These are phyloP conservation scores for Penicillium sclerotiorum DNA, from an alignment of 2,329 filamentous ascomycete genomes.

Conservation along the genomic window DNA sequence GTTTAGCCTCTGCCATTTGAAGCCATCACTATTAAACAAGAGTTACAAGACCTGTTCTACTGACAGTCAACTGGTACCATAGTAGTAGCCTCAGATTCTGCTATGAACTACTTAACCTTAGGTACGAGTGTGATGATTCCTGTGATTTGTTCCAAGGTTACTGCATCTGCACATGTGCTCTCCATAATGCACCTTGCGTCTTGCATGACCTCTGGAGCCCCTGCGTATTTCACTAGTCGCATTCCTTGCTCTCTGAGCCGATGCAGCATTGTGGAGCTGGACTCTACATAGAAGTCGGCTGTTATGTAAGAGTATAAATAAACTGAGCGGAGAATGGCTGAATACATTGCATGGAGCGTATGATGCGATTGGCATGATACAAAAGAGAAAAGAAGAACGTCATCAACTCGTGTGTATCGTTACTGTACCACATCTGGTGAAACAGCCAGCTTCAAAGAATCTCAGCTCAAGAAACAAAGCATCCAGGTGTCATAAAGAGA, in stretches of 20 bases:
- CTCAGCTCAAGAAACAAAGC: slow-evolving; percentile 14
- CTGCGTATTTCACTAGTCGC: background rate
- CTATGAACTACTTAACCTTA: too few relatives aligned
- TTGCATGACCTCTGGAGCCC: too few relatives aligned
- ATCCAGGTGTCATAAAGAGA: slow-evolving; percentile 9
- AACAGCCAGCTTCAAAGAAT: slow-evolving; percentile 14
- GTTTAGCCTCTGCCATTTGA: too few relatives aligned
- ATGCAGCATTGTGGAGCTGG: background rate
- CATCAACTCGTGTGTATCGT: slow-evolving; percentile 29
- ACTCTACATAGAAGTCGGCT: background rate
- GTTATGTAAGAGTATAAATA: slow-evolving; percentile 4
- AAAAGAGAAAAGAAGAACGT: slow-evolving; percentile 11
- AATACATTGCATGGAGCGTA: slow-evolving; percentile 12
- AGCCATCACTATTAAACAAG: too few relatives aligned
- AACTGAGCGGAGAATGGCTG: slow-evolving; percentile 1
- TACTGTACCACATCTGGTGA: slow-evolving; percentile 15
- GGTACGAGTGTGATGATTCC: too few relatives aligned
- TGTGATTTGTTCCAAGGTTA: too few relatives aligned
- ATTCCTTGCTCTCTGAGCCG: background rate
- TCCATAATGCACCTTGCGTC: too few relatives aligned
- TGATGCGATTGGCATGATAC: slow-evolving; percentile 11
- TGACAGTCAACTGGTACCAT: too few relatives aligned
- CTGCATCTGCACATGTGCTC: too few relatives aligned
- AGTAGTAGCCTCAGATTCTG: too few relatives aligned
- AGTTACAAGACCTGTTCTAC: too few relatives aligned